Percentiles rank a stretch among this genome's conserved stretches.
Evolutionary conservation across 805 yeast genomes (phyloP).

Genomic region (Candida nitratophila): DNA sequence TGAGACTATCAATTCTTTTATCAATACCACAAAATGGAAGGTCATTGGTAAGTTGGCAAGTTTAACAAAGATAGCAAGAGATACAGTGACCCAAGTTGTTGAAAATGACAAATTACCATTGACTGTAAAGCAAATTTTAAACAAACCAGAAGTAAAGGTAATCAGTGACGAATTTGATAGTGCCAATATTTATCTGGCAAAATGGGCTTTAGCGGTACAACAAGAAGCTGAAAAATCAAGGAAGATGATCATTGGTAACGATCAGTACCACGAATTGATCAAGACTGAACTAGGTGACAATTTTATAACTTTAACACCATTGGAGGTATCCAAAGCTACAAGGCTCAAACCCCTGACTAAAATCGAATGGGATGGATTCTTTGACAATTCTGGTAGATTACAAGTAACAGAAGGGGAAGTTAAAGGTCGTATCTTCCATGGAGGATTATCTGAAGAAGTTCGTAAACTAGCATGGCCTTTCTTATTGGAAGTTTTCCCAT

Average conservation of each 20-base stretch:
- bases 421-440: constrained; percentile 81
- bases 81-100: constrained; percentile 54
- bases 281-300: constrained; percentile 54
- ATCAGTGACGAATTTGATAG: constrained; percentile 89
- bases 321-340: constrained; percentile 53
- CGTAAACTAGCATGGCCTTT: constrained; percentile 83
- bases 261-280: constrained; percentile 48
- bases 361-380: constrained; percentile 80
- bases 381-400: constrained; percentile 73
- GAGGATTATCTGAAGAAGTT: constrained; percentile 58
- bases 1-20: constrained; percentile 35
- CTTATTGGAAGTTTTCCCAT: constrained; percentile 74
- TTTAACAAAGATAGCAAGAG: constrained; percentile 59
- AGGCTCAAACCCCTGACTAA: constrained; percentile 60
- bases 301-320: constrained; percentile 44
- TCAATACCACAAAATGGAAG: constrained; percentile 78
- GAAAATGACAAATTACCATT: constrained; percentile 40
- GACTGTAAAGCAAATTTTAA: constrained; percentile 49
- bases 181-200: constrained; percentile 86
- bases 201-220: constrained; percentile 93
- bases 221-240: constrained; percentile 74
- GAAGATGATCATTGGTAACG: constrained; percentile 46
- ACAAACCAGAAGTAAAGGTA: constrained; percentile 71
- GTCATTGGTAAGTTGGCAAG: constrained; percentile 79
- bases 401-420: constrained; percentile 71